Base-by-base conservation (phyloP, 2,329 filamentous ascomycete species). In the Emmonsiellopsis sp. region DNA sequence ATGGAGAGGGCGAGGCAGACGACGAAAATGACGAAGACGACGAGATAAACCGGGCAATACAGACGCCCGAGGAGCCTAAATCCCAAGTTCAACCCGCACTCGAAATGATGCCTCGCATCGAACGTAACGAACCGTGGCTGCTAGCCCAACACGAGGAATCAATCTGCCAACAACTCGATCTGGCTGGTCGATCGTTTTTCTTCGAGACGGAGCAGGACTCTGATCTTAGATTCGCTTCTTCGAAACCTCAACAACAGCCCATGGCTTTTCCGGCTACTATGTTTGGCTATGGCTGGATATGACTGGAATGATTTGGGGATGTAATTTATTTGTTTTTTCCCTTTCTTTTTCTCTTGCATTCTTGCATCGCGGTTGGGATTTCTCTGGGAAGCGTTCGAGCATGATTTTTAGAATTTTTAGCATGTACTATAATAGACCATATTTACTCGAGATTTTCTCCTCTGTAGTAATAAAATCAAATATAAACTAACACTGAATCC, bases 1-100 rank as follows among this genome's bases (percentile, higher is more conserved):
- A 73, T 2, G 73, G 78, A 15, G 79, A 80, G 45, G 77, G 80
- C 5, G 82, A 84, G 16, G 81, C 81, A 2, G 82, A 80, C 13
- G 76, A 76, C 0, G 77, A 77, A 0, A 75, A 75, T 0, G 76
- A 78, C 0, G 73, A 77, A 0, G 74, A 76, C 7, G n/a, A 45
- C 15, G 55, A 42, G 47, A n/a, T 30, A 13, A 47, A 50, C 20
- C 30, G 26, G 11, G 40, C 53, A 15, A 41, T 49, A 49, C 35
- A 38, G n/a, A 49, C 46, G 15, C 46, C 46, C 37, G 46, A 49
- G 32, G 35, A 49, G 37, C 16, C 35, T 7, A 49, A 49, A 10
- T 15, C 35, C 20, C 35, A 13, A 10, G 11, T 38, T 2, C 11
- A 38, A 16, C 34, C 10, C 20, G 34, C 46, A 7, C 34, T 49